phyloP scores from a whole-genome alignment of 441 rosid genomes.

The Corymbia citriodora region DNA sequence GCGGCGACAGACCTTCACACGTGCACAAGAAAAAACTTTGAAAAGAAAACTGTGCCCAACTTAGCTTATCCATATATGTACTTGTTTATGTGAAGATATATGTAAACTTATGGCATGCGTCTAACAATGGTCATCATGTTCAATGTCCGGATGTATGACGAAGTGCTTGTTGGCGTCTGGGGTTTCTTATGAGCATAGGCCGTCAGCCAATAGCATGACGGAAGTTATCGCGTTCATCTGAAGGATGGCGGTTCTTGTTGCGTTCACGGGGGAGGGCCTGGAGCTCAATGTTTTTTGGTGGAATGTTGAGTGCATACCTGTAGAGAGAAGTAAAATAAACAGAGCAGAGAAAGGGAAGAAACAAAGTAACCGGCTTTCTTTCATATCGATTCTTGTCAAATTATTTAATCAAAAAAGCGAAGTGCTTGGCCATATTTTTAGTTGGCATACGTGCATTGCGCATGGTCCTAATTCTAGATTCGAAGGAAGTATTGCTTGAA shows the following conservation, averaged over 20 bases:
- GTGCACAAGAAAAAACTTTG: background rate
- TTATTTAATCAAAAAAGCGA: background rate
- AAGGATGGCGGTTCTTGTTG: background rate
- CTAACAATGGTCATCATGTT: background rate
- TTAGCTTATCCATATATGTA: background rate
- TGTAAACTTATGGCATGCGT: background rate
- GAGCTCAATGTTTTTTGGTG: background rate
- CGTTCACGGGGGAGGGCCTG: background rate
- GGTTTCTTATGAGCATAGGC: background rate
- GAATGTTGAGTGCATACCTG: background rate
- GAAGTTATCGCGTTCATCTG: background rate
- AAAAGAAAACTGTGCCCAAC: no score
- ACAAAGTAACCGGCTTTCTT: background rate
- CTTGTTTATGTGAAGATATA: background rate
- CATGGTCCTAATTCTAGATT: background rate
- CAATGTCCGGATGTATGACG: background rate
- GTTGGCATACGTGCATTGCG: background rate
- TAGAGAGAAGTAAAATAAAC: background rate
- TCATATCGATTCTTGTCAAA: background rate
- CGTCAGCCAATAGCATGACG: background rate
- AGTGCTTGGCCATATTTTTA: background rate
- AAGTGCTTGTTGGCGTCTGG: background rate
- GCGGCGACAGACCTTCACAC: background rate
- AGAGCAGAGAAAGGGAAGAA: background rate
- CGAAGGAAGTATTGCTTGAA: background rate